A percentile compares a stretch with the other conserved stretches of the same genome.
Conservation (phyloP, 139 green algal species). For the Micractinium sp. region DNA sequence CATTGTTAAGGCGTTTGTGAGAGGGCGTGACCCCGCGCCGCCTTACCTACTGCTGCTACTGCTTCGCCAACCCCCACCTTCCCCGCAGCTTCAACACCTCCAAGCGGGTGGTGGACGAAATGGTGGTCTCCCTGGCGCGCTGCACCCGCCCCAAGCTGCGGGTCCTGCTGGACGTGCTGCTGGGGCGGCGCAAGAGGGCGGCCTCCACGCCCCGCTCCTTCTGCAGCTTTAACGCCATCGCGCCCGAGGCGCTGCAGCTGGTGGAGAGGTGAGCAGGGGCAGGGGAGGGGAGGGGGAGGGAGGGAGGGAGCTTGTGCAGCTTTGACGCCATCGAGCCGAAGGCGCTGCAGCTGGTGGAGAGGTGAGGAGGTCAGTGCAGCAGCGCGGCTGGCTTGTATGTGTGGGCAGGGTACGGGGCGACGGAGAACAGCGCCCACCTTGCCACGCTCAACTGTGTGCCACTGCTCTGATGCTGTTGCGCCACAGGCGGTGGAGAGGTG, state of each 20-base stretch:
- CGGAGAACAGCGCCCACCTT: too few species aligned
- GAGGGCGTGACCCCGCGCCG: too few species aligned
- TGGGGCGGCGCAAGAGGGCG: slow-evolving; percentile 23
- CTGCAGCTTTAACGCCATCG: slow-evolving; percentile 39
- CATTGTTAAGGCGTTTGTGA: too few species aligned
- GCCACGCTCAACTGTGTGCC: too few species aligned
- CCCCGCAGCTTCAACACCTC: slow-evolving; percentile 9
- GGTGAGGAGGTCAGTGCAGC: not conserved
- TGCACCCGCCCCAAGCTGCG: slow-evolving; percentile 52
- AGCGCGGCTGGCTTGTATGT: too few species aligned
- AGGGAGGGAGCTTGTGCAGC: not conserved
- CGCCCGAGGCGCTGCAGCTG: slow-evolving; percentile 25
- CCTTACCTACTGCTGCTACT: not conserved
- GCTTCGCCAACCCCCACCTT: too few species aligned
- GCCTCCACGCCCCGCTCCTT: slow-evolving; percentile 30
- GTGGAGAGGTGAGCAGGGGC: slow-evolving; percentile 15
- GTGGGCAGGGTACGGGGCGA: not conserved
- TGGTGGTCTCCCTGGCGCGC: slow-evolving; percentile 57
- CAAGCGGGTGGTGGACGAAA: slow-evolving; percentile 51
- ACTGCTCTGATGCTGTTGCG: too few species aligned
- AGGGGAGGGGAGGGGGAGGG: not conserved
- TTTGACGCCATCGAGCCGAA: not conserved
- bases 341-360: not conserved
- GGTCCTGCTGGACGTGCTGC: slow-evolving; percentile 12
- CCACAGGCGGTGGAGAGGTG: too few species aligned